These are phyloP conservation scores for Daldinia concentrica DNA, from an alignment of 495 filamentous ascomycete species.

Conservation along the genomic window DNA sequence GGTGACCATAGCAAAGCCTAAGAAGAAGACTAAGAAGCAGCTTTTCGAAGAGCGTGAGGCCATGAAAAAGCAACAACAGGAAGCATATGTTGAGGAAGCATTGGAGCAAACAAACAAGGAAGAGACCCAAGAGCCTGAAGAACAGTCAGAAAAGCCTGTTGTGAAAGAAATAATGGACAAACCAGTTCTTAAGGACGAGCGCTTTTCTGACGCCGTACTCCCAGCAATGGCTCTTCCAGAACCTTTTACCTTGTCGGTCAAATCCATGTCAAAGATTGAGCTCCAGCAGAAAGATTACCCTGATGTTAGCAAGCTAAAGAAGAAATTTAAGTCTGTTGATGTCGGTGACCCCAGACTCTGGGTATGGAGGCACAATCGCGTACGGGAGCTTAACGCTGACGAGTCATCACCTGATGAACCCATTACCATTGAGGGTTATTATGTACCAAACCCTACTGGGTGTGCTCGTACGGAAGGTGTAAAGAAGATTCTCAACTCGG, in stretches of 20 bases:
- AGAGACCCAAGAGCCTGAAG: constrained; percentile 45
- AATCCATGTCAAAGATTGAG: constrained; percentile 38
- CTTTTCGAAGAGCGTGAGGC: constrained; percentile 74
- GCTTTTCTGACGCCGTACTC: constrained; percentile 44
- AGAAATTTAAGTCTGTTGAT: constrained; percentile 68
- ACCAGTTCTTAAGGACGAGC: constrained; percentile 34
- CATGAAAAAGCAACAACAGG: constrained; percentile 60
- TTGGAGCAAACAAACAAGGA: constrained; percentile 41
- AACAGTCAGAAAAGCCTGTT: constrained; percentile 16
- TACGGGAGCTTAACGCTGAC: constrained; percentile 80
- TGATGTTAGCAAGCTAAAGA: constrained; percentile 78
- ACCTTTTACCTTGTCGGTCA: constrained; percentile 37
- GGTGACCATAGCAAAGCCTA: constrained; percentile 55
- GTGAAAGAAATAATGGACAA: constrained; percentile 28
- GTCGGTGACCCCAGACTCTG: constrained; percentile 77
- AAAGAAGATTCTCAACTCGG: constrained; percentile 92
- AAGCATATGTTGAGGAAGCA: constrained; percentile 50
- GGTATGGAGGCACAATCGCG: constrained; percentile 90
- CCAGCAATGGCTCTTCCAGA: constrained; percentile 42
- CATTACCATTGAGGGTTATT: constrained; percentile 82
- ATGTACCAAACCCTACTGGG: constrained; percentile 84
- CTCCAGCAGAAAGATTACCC: constrained; percentile 79
- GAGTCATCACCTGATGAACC: constrained; percentile 52
- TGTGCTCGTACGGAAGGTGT: constrained; percentile 90
- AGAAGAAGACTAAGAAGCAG: constrained; percentile 79